These are phyloP conservation scores for Pinus tabuliformis DNA, from an alignment of 75 land plant species.

Conservation along the genomic window DNA sequence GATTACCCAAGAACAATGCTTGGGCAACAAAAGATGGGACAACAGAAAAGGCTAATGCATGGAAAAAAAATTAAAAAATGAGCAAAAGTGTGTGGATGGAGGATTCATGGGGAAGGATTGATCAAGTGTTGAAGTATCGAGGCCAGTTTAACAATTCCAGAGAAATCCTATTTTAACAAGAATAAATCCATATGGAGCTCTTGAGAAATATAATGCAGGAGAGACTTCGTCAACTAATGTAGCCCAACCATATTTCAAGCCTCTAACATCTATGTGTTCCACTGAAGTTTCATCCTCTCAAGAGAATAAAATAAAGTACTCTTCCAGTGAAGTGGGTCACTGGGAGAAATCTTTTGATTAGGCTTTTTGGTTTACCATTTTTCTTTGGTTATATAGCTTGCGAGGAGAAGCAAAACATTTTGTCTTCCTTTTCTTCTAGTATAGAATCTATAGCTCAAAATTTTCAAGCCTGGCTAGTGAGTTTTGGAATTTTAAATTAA, in stretches of 20 bases:
- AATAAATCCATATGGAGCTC: constrained; percentile 65
- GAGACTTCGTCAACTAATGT: constrained; percentile 4
- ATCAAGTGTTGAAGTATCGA: constrained; percentile 16
- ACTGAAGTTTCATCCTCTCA: background rate
- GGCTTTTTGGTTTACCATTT: background rate
- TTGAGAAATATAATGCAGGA: constrained; percentile 24
- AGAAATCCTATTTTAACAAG: constrained; percentile 47
- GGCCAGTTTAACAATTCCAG: constrained; percentile 40
- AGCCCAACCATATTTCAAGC: background rate
- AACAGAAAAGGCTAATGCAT: constrained; percentile 23
- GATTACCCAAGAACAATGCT: constrained; percentile 26
- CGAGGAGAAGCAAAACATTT: too few relatives aligned
- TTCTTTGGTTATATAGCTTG: too few relatives aligned
- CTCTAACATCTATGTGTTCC: constrained; percentile 4
- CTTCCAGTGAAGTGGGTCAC: constrained; percentile 40
- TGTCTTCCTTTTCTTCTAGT: too few relatives aligned
- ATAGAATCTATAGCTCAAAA: too few relatives aligned
- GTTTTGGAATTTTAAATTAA: too few relatives aligned
- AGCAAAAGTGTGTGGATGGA: constrained; percentile 47
- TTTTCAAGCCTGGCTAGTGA: too few relatives aligned
- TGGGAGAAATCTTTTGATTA: constrained; percentile 67
- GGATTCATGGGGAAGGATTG: constrained; percentile 64
- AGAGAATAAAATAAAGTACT: constrained; percentile 1
- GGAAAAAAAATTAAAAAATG: constrained; percentile 61
- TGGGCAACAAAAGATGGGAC: constrained; percentile 42